Evolutionary conservation across 2,329 filamentous ascomycete genomes (phyloP), one percentile per base, ranked within the genome.

Genomic region (Huntiella abstrusa): DNA sequence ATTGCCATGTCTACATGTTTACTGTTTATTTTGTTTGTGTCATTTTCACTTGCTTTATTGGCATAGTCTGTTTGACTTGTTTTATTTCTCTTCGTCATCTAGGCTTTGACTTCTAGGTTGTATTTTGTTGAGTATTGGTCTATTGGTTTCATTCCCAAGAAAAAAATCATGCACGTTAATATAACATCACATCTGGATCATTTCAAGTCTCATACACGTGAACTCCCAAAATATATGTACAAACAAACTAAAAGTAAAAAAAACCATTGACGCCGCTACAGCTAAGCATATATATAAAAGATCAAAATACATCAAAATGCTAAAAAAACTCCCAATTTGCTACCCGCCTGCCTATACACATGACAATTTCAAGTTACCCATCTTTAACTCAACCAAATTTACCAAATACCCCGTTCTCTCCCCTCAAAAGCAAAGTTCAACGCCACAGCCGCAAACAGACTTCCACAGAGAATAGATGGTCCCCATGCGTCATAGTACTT

Each of bases 401-500:
- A 76, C 71, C 71, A 74, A n/a, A 71, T 51, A 5, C 59, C 56
- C 49, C 73, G 69, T 43, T 77, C 71, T 34, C 68, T 71, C n/a
- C 84, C 71, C 52, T 88, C 76, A 55, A 85, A 78, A 4, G 64
- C 81, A 67, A 94, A 92, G 60, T 91, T 93, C 19, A 92, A 59
- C 3, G 70, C 65, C 8, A 95, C 76, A 2, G 86, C 83, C 1
- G 71, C 63, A 37, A 95, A 72, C 45, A 96, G 61, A 2, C 82
- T 73, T 6, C 70, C 56, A 54, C 86, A 93, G 32, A 98, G 69
- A 16, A 77, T 64, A 3, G 71, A 86, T 0, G 91, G 88, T 0
- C 91, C 91, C 70, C 78, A 82, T 54, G 76, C 79, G 60, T 98
- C 91, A 60, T 96, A 91, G 62, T 91, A 98, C 55, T 77, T 80